Evolutionary conservation across 768 basidiomycete genomes (phyloP), one percentile per base, ranked within the genome.

Genomic region (Rhodocollybia butyracea): DNA sequence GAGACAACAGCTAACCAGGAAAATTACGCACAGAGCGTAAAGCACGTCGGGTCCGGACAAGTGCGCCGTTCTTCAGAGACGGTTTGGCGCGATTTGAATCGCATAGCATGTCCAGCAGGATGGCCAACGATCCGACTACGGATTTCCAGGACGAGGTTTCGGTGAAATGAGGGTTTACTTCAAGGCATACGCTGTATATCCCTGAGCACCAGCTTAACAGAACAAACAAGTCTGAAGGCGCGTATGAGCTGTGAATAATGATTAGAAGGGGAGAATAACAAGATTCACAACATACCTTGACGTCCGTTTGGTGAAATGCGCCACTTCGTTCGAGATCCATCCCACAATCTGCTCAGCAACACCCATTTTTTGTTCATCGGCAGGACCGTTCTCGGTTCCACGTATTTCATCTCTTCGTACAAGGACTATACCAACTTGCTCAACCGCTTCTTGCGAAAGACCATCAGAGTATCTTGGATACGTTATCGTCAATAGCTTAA

Each of bases 401-500:
- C 76, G 71, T n/a, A 73, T 56, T 56, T 85, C 82, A 60, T 92
- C 89, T 34, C 80, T 81, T 24, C 73, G 72, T 19, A 91, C 80
- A 53, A 94, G 62, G 45, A 82, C 81, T 65, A 82, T 78, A 0
- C 81, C 84, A 29, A 92, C 78, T 2, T 71, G 70, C 62, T 91
- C 85, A 0, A 90, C 88, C 2, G 88, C 89, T 54, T 82, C 78
- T 57, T 86, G 76, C 1, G 92, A 94, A 46, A 75, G 64, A 2
- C 77, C 67, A 66, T 95, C 93, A 41, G 82, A 73, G 74, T 94
- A 94, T 61, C 87, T 83, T 15, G 89, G 83, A 68, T 91, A 89
- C 0, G 89, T 93, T 50, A 83, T 71, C 1, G 86, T 88, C 46
- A 94, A 70, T 4, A 94, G 73, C 56, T 77, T 76, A 68, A 94